Evolutionary conservation across 345 rosid species (phyloP).

Genomic region (Gossypium arboreum): DNA sequence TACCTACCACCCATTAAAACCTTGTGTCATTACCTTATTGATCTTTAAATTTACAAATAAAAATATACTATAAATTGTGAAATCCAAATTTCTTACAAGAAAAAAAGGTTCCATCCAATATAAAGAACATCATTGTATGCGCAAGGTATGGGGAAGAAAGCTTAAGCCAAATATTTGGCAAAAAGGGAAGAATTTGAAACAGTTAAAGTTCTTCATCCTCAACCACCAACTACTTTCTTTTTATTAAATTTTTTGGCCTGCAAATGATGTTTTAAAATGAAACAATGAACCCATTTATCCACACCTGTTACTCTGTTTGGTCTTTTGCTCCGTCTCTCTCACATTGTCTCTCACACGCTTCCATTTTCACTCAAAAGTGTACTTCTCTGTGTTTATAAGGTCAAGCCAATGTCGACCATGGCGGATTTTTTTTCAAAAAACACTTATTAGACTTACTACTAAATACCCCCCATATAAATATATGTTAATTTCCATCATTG

Average conservation of each 20-base stretch:
- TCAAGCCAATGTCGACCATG: not conserved
- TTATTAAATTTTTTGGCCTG: slow-evolving; percentile 28
- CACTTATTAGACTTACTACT: not conserved
- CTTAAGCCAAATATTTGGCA: slow-evolving; percentile 7
- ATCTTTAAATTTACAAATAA: too few relatives aligned
- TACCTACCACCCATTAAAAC: too few relatives aligned
- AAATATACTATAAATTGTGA: too few relatives aligned
- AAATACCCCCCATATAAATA: not conserved
- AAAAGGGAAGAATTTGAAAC: slow-evolving; percentile 13
- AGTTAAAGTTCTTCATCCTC: slow-evolving; percentile 32
- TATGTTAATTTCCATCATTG: not conserved
- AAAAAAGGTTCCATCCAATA: too few relatives aligned
- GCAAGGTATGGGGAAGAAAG: not conserved
- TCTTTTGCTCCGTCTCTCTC: not conserved
- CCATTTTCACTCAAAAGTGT: not conserved
- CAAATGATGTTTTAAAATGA: slow-evolving; percentile 46
- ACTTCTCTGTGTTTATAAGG: not conserved
- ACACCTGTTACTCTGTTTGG: slow-evolving; percentile 2
- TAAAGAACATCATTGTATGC: too few relatives aligned
- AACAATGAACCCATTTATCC: slow-evolving; percentile 34
- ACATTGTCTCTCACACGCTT: slow-evolving; percentile 16
- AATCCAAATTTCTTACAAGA: too few relatives aligned
- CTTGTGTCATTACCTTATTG: too few relatives aligned
- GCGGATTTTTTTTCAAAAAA: slow-evolving; percentile 13
- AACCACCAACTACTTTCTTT: slow-evolving; percentile 74